Conservation (phyloP, 371 early-diverging fungal species). For the Mucor indicus region DNA sequence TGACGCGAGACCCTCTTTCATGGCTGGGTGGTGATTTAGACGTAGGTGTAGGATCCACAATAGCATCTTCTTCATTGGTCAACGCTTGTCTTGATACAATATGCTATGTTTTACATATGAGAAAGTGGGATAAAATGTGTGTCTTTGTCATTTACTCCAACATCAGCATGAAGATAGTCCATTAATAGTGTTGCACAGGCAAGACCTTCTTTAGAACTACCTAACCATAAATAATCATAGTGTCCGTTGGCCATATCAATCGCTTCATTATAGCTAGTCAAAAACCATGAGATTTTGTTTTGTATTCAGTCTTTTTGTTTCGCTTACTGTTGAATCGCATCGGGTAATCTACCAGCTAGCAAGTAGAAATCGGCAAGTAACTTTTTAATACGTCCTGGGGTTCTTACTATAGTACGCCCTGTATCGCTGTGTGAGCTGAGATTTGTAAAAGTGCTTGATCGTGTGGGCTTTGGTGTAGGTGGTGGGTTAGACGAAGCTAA, state of each 20-base stretch:
- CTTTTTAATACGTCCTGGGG: conserved; percentile 76
- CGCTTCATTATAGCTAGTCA: conserved; percentile 59
- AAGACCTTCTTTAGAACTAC: conserved; percentile 73
- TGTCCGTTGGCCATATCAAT: conserved; percentile 67
- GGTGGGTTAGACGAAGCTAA: conserved; percentile 5
- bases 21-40: conserved; percentile 1
- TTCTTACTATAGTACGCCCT: conserved; percentile 43
- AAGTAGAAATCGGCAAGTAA: conserved; percentile 76
- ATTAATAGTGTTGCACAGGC: conserved; percentile 63
- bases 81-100: conserved; percentile 15
- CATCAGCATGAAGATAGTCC: conserved; percentile 60
- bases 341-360: conserved; percentile 73
- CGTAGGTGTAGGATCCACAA: conserved; percentile 1
- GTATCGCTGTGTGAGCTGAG: conserved; percentile 5
- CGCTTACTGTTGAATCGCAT: conserved; percentile 66
- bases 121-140: background rate
- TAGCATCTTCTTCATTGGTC: conserved; percentile 1
- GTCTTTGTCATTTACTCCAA: conserved; percentile 29
- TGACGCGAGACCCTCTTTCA: too few relatives aligned
- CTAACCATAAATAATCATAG: conserved; percentile 78
- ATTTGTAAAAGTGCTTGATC: conserved; percentile 17
- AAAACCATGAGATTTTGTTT: background rate
- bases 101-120: conserved; percentile 2
- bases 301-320: background rate
- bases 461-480: conserved; percentile 21